Base-by-base conservation (phyloP, 257 asterid species). In the Nicotiana sylvestris region DNA sequence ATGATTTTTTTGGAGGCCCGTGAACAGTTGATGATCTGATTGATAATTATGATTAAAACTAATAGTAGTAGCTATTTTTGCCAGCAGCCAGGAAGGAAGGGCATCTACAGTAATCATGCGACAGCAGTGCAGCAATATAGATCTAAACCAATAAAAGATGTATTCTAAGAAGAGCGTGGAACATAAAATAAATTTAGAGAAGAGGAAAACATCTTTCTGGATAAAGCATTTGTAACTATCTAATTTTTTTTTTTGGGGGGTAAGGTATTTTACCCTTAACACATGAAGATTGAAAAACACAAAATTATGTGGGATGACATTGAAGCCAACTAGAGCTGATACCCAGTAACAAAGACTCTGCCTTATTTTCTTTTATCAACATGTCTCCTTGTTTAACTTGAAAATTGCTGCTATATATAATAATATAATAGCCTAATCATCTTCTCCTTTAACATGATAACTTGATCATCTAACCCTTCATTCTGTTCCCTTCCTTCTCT, bases 121-220 rank as follows among this genome's bases (percentile, higher is more conserved):
- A 69, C 18, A 69, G 56, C 18, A 69, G 13, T 39, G 56, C 56
- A 39, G 58, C 58, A 43, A 70, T 43, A 70, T 21, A n/a, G 58
- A 43, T 21, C 35, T 21, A 70, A 70, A 39, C 78, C 78, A 10
- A 39, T 70, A 70, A 43, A 70, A 70, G 78, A n/a, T n/a, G 78
- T 4, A 39, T 9, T n/a, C 43, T 53, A 70, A 39, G 57, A 30
- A 39, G n/a, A 0, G 33, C n/a, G 17, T 37, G 29, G 77, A 68
- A 68, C 77, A 68, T 29, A 39, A 65, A 11, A 64, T 64, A 27
- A 61, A 11, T 64, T 27, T 2, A 29, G 39, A 13, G n/a, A 10
- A 64, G 18, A 39, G 57, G 18, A 37, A 5, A 69, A 69, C 18
- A 37, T n/a, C 33, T 37, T 11, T n/a, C 5, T 4, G n/a, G 35